Evolutionary conservation across 139 green algal species (phyloP).

Genomic region (Chlorella sp.): DNA sequence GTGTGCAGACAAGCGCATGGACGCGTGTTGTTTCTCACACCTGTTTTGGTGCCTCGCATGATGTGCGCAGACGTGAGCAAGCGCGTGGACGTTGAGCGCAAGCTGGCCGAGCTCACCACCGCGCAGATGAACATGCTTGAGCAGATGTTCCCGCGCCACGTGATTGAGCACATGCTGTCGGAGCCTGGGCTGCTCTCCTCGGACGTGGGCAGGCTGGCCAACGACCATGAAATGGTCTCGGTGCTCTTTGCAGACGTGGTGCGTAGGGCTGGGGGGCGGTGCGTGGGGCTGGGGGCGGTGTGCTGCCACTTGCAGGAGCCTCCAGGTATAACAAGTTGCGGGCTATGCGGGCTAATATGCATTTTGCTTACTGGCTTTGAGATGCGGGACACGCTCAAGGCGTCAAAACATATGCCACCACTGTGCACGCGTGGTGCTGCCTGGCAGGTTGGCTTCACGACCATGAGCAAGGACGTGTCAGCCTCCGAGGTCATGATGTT

Average conservation of each 20-base stretch:
- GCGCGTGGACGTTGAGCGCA: conserved; percentile 22
- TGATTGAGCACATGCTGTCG: conserved; percentile 13
- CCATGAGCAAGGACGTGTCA: conserved; percentile 18
- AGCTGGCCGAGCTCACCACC: conserved; percentile 24
- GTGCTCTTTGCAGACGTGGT: conserved; percentile 6
- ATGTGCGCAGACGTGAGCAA: conserved; percentile 18
- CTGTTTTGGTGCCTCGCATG: no score
- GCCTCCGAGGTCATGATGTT: conserved; percentile 18
- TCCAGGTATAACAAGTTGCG: no score
- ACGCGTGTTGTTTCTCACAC: no score
- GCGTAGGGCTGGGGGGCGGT: no score
- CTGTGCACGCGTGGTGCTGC: no score
- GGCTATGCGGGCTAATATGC: no score
- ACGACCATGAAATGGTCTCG: conserved; percentile 3
- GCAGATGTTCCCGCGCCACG: conserved; percentile 27
- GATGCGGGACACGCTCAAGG: no score
- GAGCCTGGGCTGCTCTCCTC: background rate
- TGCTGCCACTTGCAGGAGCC: no score
- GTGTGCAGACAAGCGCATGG: no score
- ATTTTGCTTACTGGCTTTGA: no score
- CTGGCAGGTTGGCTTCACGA: conserved; percentile 23
- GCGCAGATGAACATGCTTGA: conserved; percentile 31
- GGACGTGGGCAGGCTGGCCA: background rate
- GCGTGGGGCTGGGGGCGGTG: no score
- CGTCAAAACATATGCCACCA: no score